Base-by-base conservation (phyloP, 192 early-diverging fungal species). In the Coemansia sp. region DNA sequence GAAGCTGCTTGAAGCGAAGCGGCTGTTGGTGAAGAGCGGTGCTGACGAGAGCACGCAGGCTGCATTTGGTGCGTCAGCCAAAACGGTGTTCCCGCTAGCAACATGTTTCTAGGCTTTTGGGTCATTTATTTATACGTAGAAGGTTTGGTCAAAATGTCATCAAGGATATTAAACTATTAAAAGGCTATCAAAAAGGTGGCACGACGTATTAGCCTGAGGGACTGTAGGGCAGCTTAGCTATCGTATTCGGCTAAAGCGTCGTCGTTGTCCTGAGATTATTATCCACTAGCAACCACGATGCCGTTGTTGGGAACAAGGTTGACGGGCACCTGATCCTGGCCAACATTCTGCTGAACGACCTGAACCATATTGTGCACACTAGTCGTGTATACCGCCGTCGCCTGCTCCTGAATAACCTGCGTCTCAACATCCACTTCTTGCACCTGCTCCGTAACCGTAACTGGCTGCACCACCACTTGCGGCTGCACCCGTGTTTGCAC, bases 261-360 rank as follows among this genome's bases (percentile, higher is more conserved):
- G 47, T 48, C 18, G 2, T 48, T 48, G 20, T 8, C 47, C 47
- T 21, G 52, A 18, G 20, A 25, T 23, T 18, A 18, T 24, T 54
- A 54, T 15, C 52, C 52, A 15, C 28, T 24, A 14, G 6, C 54
- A 56, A 28, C 25, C 5, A 26, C 52, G 21, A 37, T 55, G 8
- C 63, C 63, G 20, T 26, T 54, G 23, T 63, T 63, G 1, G 56
- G 44, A 25, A 64, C 34, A 5, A 50, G 25, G 23, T 11, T 49
- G 15, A 53, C 66, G 12, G 61, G 42, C 50, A 68, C 18, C 53
- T 68, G 63, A 34, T 49, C 63, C 61, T 71, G 65, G 11, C 49
- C 69, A 38, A 81, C 78, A 26, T 79, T 62, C 68, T 79, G 37
- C 65, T 79, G 76, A 2, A 79, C 71, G 12, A 79, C 76, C 68